Base-by-base conservation (phyloP, 768 basidiomycete genomes). In the Kwoniella mangroviensis region DNA sequence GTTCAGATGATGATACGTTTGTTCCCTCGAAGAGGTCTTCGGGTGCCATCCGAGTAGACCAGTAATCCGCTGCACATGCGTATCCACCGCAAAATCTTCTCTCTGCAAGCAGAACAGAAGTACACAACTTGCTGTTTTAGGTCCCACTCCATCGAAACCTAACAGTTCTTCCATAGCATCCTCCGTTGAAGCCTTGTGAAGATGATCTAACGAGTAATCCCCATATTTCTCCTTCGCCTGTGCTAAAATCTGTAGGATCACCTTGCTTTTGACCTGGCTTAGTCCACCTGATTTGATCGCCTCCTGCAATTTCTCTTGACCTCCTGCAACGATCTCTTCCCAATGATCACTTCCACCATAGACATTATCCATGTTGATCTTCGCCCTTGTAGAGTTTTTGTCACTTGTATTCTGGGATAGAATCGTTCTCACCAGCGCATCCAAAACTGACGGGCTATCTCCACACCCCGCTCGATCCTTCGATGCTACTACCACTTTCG, bases 281-380 rank as follows among this genome's bases (percentile, higher is more conserved):
- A 81, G 68, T 10, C 80, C 80, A 10, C 80, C 80, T 63, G 77
- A 79, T 52, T 72, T 64, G 40, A 81, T 81, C n/a, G 76, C 72
- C 54, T 77, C 73, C 51, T 77, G 73, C 53, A 81, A 43, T 64
- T 76, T 73, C 40, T 71, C 63, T 58, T 75, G 68, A 3, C 70
- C 77, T 3, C 77, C 75, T 15, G 24, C 17, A 3, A 71, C 76
- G n/a, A 81, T 78, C 2, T 61, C 73, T 9, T 77, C 74, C 80
- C 80, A 81, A 56, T 81, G 58, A 42, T 77, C 75, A 51, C 74
- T 76, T 13, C 79, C 73, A 4, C 80, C 80, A 56, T 79, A 81
- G 64, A 67, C 65, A 24, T 69, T 34, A 51, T 80, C 75, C 73
- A 81, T 79, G 40, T 61, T 68, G 45, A 74, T 52, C 34, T 75